Evolutionary conservation across 148 eudicot genomes (phyloP), one percentile per base, ranked within the genome.

Genomic region (Camellia japonica): DNA sequence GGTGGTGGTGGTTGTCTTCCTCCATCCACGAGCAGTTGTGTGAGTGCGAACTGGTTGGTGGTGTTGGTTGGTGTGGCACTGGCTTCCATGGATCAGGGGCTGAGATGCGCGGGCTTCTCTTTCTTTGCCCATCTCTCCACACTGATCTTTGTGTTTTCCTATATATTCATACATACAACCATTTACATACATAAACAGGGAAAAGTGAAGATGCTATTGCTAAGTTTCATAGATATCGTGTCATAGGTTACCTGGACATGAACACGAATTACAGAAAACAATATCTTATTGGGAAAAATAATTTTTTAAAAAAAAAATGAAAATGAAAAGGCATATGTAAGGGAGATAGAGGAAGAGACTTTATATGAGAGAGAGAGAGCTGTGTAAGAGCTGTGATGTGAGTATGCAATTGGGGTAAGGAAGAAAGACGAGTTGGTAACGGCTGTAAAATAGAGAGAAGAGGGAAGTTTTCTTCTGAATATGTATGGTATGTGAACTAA

Each of bases 21-120:
- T 49, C n/a, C 20, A 54, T 4, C 42, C 61, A 2, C 68, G 3
- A 9, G 44, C 9, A 2, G 47, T 13, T 64, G 60, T 80, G n/a
- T 61, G 68, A 30, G 38, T 30, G 38, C 1, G 38, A 19, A 49
- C 19, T 14, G 1, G 47, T 10, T 44, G 47, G 78, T 15, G 62
- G 74, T 58, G 15, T 18, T n/a, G 61, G 65, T 65, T 6, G 64
- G 68, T 61, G 81, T 19, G 51, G 67, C 16, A 18, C 19, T 7
- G 7, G 52, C 74, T 76, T 76, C 79, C 79, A 60, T 64, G 47
- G 63, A 70, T 70, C 80, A 56, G 61, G 59, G 81, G 89, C 82
- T 42, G 87, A 82, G 70, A 87, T 82, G 77, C 87, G 75, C 0
- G 87, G 85, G 87, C 89, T 87, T 56, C 87, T 84, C 80, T 87